Base-by-base conservation (phyloP, 2,329 filamentous ascomycete species). In the Malbranchea zuffiana region DNA sequence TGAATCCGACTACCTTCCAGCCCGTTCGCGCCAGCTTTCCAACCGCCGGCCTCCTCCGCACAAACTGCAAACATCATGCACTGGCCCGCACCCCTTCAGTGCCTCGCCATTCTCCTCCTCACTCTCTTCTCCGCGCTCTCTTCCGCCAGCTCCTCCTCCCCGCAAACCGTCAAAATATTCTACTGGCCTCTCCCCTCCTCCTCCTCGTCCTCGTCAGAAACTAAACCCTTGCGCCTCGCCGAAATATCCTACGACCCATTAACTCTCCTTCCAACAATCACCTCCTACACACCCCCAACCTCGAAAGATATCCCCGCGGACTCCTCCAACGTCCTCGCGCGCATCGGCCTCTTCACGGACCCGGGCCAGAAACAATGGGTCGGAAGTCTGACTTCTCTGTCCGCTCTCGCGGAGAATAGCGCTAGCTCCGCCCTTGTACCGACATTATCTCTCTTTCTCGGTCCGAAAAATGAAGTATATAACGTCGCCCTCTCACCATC, bases 311-410 rank as follows among this genome's bases (percentile, higher is more conserved):
- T n/a, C n/a, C n/a, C n/a, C n/a, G n/a, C n/a, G n/a, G n/a, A n/a
- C n/a, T 23, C 30, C 12, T 16, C 23, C 32, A 18, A 25, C 47
- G 63, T 67, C 50, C 68, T 75, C 45, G 57, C 72, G 30, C 66
- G 69, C 25, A 59, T 75, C 5, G 71, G 69, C 41, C 65, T 72
- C 21, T 68, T 62, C 47, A 72, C 48, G 25, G 45, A 46, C 13
- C 55, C 23, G 28, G 54, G 53, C 29, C 32, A 50, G 11, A 58
- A 54, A 35, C 54, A 60, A 50, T 63, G 60, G 60, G 52, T 57
- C 6, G 60, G 62, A 5, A 60, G 57, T 23, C 48, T 66, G 11
- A 55, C 60, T 6, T 61, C 61, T 4, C 37, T 53, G 15, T 53
- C 56, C 8, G 49, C 57, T 2, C 53, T 66, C 33, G 44, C 42